These are phyloP conservation scores for Neurospora africana DNA, from an alignment of 495 filamentous ascomycete genomes.

Conservation along the genomic window DNA sequence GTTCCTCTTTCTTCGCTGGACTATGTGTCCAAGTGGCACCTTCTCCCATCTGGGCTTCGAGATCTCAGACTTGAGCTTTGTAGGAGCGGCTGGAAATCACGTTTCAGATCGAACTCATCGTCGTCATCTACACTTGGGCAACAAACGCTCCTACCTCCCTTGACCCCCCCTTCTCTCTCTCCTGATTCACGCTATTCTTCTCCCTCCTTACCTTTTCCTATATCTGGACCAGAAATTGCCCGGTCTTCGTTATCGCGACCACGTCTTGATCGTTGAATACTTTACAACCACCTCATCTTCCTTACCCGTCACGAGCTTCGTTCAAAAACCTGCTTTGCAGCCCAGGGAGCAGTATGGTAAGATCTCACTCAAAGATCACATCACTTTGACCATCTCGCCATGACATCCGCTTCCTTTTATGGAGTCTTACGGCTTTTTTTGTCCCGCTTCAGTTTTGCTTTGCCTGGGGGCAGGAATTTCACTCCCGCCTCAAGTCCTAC, in stretches of 20 bases:
- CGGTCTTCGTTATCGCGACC: neutral
- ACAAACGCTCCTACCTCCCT: neutral
- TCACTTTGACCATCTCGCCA: neutral
- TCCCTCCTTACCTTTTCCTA: neutral
- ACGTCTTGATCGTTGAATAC: neutral
- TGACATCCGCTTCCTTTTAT: neutral
- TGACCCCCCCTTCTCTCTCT: neutral
- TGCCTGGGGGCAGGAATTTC: neutral
- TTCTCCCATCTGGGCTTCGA: neutral
- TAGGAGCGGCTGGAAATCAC: neutral
- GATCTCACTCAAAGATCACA: neutral
- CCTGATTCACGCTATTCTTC: neutral
- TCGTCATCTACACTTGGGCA: neutral
- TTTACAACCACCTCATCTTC: neutral
- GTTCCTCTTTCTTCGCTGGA: neutral
- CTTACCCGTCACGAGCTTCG: neutral
- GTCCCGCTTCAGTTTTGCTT: neutral
- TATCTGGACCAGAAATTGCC: neutral
- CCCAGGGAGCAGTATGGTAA: neutral
- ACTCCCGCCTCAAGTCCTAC: neutral
- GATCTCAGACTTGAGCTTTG: neutral
- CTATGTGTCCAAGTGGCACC: neutral
- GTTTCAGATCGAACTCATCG: neutral
- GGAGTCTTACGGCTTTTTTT: neutral
- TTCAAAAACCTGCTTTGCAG: neutral